These are phyloP conservation scores for Aspergillus persii DNA, from an alignment of 2,329 filamentous ascomycete genomes.

Conservation along the genomic window DNA sequence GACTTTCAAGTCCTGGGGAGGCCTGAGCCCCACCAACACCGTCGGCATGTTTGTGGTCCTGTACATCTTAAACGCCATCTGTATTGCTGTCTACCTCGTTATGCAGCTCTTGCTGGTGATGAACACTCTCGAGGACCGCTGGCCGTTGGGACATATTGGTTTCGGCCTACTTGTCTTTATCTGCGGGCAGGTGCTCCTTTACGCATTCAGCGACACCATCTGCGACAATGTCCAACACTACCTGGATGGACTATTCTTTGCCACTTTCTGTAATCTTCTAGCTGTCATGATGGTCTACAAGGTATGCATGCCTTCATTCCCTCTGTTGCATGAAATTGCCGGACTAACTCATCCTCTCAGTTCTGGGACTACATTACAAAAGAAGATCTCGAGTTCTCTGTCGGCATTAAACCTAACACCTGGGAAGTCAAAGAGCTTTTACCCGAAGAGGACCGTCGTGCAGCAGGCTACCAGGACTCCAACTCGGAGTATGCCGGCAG, in stretches of 20 bases:
- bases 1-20: slow-evolving; percentile 90
- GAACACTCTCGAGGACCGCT: slow-evolving; percentile 88
- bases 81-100: slow-evolving; percentile 77
- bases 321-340: not conserved
- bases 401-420: slow-evolving; percentile 91
- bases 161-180: slow-evolving; percentile 93
- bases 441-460: slow-evolving; percentile 73
- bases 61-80: slow-evolving; percentile 86
- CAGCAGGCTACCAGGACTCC: slow-evolving; percentile 66
- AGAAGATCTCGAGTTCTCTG: slow-evolving; percentile 97
- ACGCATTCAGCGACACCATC: slow-evolving; percentile 81
- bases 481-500: slow-evolving; percentile 46
- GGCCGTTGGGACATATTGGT: slow-evolving; percentile 87
- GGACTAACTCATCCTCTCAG: slow-evolving; percentile 50
- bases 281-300: slow-evolving; percentile 99
- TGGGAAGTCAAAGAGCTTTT: slow-evolving; percentile 97
- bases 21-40: slow-evolving; percentile 80
- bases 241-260: slow-evolving; percentile 89
- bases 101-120: slow-evolving; percentile 87
- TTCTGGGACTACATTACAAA: slow-evolving; percentile 99
- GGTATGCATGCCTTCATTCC: slow-evolving; percentile 48
- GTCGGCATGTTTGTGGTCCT: slow-evolving; percentile 86
- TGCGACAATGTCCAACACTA: slow-evolving; percentile 87
- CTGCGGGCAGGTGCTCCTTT: slow-evolving; percentile 86
- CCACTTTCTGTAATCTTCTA: slow-evolving; percentile 87